Base-by-base conservation (phyloP, 306 rosid genomes). In the Rosa multiflora region DNA sequence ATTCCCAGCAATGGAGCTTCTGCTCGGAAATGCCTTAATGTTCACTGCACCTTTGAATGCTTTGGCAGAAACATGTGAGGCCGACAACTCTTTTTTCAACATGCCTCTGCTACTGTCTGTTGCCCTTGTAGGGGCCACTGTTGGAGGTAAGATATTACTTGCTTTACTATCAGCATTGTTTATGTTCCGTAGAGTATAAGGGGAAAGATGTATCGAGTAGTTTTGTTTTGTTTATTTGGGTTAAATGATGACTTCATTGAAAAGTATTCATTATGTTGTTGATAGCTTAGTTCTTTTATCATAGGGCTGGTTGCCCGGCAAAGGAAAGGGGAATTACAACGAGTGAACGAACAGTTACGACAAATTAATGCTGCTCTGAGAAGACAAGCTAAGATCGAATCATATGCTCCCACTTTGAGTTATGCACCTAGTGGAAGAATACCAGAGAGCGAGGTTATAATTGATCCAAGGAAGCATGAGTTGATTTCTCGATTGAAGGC, bases 361-460 rank as follows among this genome's bases (percentile, higher is more conserved):
- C 99, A 93, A 78, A 95, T 95, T 78, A 95, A 93, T 51, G 76
- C 89, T 43, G 97, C 99, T 62, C 84, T 91, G 56, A 89, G 94
- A 87, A 93, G 92, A 86, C 99, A 95, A 86, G 98, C 99, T 13
- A 95, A 93, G 85, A 93, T 95, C 47, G 98, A 95, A 85, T 93
- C 99, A 18, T 95, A 95, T 74, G 99, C 99, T 52, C 99, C 99
- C 32, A 79, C 46, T 86, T 88, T 95, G 87, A 95, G 98, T 82
- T 93, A 91, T 86, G 96, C 98, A 64, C 98, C 98, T 40, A 74
- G 90, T 69, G 93, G 90, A 71, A 90, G 91, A 79, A 85, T 91
- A 79, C 76, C 80, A 35, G 99, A 93, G 79, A 87, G 51, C 64
- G 98, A 93, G 82, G 90, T 93, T 29, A 87, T 91, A 46, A 83